Evolutionary conservation across 2,329 filamentous ascomycete genomes (phyloP).

Genomic region (Neonectria ditissima): DNA sequence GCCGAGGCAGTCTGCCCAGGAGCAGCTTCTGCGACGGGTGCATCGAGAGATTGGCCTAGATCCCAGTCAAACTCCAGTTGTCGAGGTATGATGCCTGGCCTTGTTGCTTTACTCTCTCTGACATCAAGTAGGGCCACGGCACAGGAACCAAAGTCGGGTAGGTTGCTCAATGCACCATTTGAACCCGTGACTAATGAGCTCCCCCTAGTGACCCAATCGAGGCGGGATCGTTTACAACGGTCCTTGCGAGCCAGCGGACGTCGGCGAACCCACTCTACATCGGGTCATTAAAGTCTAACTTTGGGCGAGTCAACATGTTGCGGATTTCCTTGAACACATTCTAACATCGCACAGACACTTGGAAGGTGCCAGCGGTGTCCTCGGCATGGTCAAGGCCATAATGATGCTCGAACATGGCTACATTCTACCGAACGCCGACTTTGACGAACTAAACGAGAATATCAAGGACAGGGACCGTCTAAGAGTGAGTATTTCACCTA

Average conservation of each 20-base stretch:
- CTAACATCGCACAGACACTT: conserved; percentile 32
- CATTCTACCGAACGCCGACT: conserved; percentile 16
- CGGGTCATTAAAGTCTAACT: conserved; percentile 37
- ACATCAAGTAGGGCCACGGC: conserved; percentile 14
- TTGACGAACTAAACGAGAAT: conserved; percentile 13
- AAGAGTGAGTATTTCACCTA: conserved; percentile 16
- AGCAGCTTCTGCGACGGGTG: conserved; percentile 42
- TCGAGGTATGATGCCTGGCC: conserved; percentile 8
- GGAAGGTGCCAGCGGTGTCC: conserved; percentile 43
- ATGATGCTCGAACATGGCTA: conserved; percentile 2
- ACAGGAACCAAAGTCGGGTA: conserved; percentile 20
- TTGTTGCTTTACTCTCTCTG: not conserved
- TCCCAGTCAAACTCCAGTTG: conserved; percentile 38
- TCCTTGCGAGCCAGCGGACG: conserved; percentile 37
- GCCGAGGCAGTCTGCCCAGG: conserved; percentile 50
- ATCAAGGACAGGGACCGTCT: not conserved
- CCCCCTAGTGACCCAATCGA: conserved; percentile 52
- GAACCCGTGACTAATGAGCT: conserved; percentile 37
- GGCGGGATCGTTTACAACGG: conserved; percentile 39
- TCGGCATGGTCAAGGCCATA: conserved; percentile 44
- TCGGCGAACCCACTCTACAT: conserved; percentile 42
- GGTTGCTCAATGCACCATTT: not conserved
- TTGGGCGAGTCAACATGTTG: conserved; percentile 23
- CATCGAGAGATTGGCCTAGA: conserved; percentile 42
- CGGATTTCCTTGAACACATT: conserved; percentile 33